Conservation (phyloP, 306 rosid species). For the Castanea mollissima region DNA sequence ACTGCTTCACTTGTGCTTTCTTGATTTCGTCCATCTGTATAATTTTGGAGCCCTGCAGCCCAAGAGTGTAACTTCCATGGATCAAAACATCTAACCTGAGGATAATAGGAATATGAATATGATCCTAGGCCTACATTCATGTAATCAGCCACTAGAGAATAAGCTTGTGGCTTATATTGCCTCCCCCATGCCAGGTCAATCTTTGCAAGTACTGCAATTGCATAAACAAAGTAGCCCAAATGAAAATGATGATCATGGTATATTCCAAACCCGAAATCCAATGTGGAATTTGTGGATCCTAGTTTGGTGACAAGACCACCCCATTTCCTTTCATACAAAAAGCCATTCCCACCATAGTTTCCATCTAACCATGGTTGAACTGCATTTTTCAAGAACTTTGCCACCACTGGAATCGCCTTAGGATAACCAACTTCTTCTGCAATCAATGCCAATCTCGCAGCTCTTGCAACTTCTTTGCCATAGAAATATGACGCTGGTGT, state of each 20-base stretch:
- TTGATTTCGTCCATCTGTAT: constrained; percentile 66
- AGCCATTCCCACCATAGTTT: constrained; percentile 70
- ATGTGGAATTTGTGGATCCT: constrained; percentile 59
- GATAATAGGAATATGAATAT: constrained; percentile 30
- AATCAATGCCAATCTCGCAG: constrained; percentile 82
- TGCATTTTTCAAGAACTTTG: constrained; percentile 59
- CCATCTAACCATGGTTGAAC: constrained; percentile 89
- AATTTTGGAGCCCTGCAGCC: constrained; percentile 66
- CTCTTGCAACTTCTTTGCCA: constrained; percentile 71
- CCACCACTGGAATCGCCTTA: constrained; percentile 53
- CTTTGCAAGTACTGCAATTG: constrained; percentile 80
- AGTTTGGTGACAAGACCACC: constrained; percentile 79
- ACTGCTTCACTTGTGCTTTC: constrained; percentile 55
- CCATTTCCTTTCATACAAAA: constrained; percentile 73
- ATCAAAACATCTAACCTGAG: constrained; percentile 62
- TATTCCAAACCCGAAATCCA: constrained; percentile 84
- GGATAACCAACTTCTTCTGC: constrained; percentile 71
- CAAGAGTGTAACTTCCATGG: constrained; percentile 73
- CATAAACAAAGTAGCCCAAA: constrained; percentile 77
- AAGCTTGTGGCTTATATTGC: constrained; percentile 63
- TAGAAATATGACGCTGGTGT: constrained; percentile 66
- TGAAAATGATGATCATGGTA: constrained; percentile 86
- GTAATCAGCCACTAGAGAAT: constrained; percentile 63
- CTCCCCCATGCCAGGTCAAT: constrained; percentile 82
- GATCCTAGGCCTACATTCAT: constrained; percentile 49